Evolutionary conservation across 495 filamentous ascomycete genomes (phyloP), one percentile per base, ranked within the genome.

Genomic region (Astrothelium macrocarpum): DNA sequence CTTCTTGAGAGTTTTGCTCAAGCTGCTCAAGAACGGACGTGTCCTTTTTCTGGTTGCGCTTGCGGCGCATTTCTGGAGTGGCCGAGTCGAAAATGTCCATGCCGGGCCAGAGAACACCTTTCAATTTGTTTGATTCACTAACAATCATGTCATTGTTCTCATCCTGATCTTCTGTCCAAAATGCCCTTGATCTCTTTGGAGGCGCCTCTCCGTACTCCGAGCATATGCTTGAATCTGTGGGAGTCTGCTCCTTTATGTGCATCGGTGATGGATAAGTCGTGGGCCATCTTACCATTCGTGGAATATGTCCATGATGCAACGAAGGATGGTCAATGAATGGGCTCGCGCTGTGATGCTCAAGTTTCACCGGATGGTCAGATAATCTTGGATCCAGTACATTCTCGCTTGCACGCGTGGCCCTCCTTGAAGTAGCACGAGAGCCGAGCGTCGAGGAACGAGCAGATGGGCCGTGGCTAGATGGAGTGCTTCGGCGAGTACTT

Each of bases 31-130:
- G 65, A 25, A 90, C 83, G 7, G 81, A 86, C 14, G 77, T 79
- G 62, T 89, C 86, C 69, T 96, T 96, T 65, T 88, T 88, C 73
- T 96, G 91, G 70, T 96, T 96, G 45, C 91, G 84, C 75, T 83
- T 89, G 42, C 88, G 84, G 69, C 86, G 86, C 78, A 88, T 87
- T 58, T 87, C 82, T 61, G 84, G 79, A 1, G 84, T 90, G 9
- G 91, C 91, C 12, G 90, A 87, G 71, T 96, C 91, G 69, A 95
- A 95, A 23, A 93, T 75, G 61, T 86, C 84, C 91, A 96, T 96
- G 10, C 91, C 91, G 2, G 88, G 88, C 80, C 84, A 95, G 56
- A 82, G 71, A 9, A 89, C 74, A 0, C 91, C 91, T 73, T 95
- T 96, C 64, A 96, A 77, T 70, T 78, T 78, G 59, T 73, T 74